Base-by-base conservation (phyloP, 768 basidiomycete genomes). In the Lanmaoa pseudosensibilis region DNA sequence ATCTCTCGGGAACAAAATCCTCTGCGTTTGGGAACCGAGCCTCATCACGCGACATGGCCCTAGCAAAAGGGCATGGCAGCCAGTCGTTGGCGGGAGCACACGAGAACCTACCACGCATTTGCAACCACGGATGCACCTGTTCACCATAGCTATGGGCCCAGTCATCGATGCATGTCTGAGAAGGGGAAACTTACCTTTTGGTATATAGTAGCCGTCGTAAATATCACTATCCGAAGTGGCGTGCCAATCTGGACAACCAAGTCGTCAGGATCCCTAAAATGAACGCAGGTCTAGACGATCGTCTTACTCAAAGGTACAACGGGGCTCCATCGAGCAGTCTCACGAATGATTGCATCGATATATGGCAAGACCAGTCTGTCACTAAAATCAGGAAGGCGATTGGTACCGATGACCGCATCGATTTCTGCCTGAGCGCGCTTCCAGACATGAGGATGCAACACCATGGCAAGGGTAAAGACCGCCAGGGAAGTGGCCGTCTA, bases 201-300 rank as follows among this genome's bases (percentile, higher is more conserved):
- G 72, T 32, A 72, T 68, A 55, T 63, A 56, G 46, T 65, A 64
- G 10, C 68, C 66, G 7, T 66, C 56, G 53, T 67, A 65, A 19
- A 65, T 39, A 50, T 73, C 70, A 36, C 67, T 60, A 5, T 25
- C 48, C 8, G 39, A 27, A 8, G 64, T 52, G 3, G 60, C 52
- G 34, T 71, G 67, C 9, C 66, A 63, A 32, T 48, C 62, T 65
- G 8, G 18, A 37, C n/a, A 30, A 38, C 21, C 18, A 33, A 46
- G n/a, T 19, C 5, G 30, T 44, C 43, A 44, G 25, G 23, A 12
- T 30, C 18, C 18, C 11, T 2, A 12, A 46, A 46, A 4, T 3
- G 3, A 32, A 32, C 2, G n/a, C 12, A 19, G 5, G 12, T 8
- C 27, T 13, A 10, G 25, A 32, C 12, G 8, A 19, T 32, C 12